Percentiles rank a stretch among this genome's conserved stretches.
phyloP scores from a whole-genome alignment of 148 eudicot genomes.

The Spergularia bocconei region DNA sequence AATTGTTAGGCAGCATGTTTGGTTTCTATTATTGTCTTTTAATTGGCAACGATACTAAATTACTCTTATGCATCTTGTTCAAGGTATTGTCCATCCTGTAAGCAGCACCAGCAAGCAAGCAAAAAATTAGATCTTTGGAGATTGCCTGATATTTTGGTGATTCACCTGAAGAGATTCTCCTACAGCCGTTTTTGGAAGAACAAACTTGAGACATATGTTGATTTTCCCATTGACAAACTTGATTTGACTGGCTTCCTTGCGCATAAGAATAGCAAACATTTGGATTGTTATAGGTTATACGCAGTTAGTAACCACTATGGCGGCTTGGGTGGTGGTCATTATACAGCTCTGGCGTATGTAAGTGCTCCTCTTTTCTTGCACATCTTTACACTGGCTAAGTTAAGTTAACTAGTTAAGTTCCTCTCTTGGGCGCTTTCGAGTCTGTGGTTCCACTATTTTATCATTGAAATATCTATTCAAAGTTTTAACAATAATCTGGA shows the following conservation, averaged over 20 bases:
- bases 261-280: constrained; percentile 33
- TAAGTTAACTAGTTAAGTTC: background rate
- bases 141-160: constrained; percentile 76
- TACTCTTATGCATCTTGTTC: constrained; percentile 8
- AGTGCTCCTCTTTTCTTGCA: constrained; percentile 27
- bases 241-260: constrained; percentile 54
- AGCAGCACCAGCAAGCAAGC: constrained; percentile 68
- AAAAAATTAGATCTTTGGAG: constrained; percentile 93
- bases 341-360: constrained; percentile 75
- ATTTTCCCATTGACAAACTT: constrained; percentile 73
- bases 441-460: background rate
- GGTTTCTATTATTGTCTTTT: background rate
- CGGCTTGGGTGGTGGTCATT: constrained; percentile 79
- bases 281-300: constrained; percentile 53
- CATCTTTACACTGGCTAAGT: background rate
- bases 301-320: constrained; percentile 84
- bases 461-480: background rate
- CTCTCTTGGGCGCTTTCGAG: background rate
- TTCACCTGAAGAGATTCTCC: constrained; percentile 87
- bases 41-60: background rate
- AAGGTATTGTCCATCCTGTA: constrained; percentile 86
- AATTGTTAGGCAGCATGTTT: background rate
- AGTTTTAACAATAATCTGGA: background rate
- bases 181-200: constrained; percentile 51
- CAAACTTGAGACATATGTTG: constrained; percentile 82